Evolutionary conservation across 2,329 filamentous ascomycete species (phyloP).

Genomic region (Phialophora chinensis): DNA sequence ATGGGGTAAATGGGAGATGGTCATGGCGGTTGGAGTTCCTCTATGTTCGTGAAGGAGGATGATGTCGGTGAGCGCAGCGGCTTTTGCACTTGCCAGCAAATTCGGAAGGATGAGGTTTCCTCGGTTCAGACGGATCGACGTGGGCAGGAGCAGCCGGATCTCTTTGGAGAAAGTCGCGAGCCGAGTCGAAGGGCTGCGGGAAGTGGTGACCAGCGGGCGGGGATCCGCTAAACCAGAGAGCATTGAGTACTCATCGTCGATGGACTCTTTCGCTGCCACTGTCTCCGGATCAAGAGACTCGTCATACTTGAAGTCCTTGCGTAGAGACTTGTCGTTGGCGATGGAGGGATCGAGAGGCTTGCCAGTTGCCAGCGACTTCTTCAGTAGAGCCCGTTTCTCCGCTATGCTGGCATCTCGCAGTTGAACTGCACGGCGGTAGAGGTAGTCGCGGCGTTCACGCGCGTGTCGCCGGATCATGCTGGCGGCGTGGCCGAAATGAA

Average conservation of each 20-base stretch:
- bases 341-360: conserved; percentile 82
- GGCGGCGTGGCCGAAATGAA: not conserved
- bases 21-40: conserved; percentile 88
- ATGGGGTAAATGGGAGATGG: conserved; percentile 84
- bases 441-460: conserved; percentile 81
- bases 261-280: conserved; percentile 79
- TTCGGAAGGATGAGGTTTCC: conserved; percentile 89
- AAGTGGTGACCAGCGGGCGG: conserved; percentile 87
- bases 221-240: conserved; percentile 92
- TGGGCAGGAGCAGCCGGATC: conserved; percentile 81
- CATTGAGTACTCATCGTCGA: conserved; percentile 90
- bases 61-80: conserved; percentile 81
- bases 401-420: conserved; percentile 90
- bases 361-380: conserved; percentile 84
- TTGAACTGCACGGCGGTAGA: conserved; percentile 86
- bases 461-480: conserved; percentile 67
- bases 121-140: conserved; percentile 84
- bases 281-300: conserved; percentile 83
- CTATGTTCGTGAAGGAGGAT: conserved; percentile 90
- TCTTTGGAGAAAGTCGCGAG: conserved; percentile 93
- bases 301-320: conserved; percentile 92
- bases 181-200: conserved; percentile 81
- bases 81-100: conserved; percentile 79
- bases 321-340: conserved; percentile 81
- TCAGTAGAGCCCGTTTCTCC: conserved; percentile 86